Conservation (phyloP, 2,329 filamentous ascomycete genomes). For the Proliferodiscus dingleyae region DNA sequence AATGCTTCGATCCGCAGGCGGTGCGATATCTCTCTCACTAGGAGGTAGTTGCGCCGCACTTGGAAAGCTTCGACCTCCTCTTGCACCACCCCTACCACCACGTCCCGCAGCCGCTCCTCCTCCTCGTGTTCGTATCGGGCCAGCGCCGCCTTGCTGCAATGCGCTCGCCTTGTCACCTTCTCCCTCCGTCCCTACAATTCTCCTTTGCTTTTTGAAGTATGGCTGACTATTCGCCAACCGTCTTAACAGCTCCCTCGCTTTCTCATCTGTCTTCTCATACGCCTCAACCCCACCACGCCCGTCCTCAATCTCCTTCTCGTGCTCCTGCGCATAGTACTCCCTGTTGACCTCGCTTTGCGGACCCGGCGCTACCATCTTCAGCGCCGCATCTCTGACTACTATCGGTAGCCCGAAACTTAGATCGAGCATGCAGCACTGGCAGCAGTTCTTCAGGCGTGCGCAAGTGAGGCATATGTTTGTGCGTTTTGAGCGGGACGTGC, state of each 20-base stretch:
- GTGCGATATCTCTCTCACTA: slow-evolving; percentile 77
- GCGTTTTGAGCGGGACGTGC: slow-evolving; percentile 84
- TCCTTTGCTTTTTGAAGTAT: slow-evolving; percentile 84
- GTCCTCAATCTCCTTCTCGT: slow-evolving; percentile 92
- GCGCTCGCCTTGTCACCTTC: slow-evolving; percentile 37
- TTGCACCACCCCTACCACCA: slow-evolving; percentile 36
- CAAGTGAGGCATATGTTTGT: slow-evolving; percentile 97
- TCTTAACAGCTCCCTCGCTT: slow-evolving; percentile 81
- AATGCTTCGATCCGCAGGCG: slow-evolving; percentile 78
- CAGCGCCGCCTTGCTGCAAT: slow-evolving; percentile 50
- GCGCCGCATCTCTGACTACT: slow-evolving; percentile 86
- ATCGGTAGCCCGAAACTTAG: slow-evolving; percentile 93
- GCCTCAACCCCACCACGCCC: slow-evolving; percentile 80
- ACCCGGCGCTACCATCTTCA: slow-evolving; percentile 96
- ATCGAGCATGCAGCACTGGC: slow-evolving; percentile 98
- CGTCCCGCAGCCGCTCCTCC: slow-evolving; percentile 25
- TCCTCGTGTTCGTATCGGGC: slow-evolving; percentile 74
- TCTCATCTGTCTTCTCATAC: slow-evolving; percentile 96
- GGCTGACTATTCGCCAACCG: slow-evolving; percentile 87
- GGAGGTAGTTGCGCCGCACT: slow-evolving; percentile 71
- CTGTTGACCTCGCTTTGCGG: slow-evolving; percentile 90
- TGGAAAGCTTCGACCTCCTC: slow-evolving; percentile 55
- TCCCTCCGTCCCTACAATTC: slow-evolving; percentile 57
- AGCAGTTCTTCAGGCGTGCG: slow-evolving; percentile 96
- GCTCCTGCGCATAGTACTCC: slow-evolving; percentile 96